These are phyloP conservation scores for Rhodosporidiobolus odoratus DNA, from an alignment of 768 basidiomycete species.

Conservation along the genomic window DNA sequence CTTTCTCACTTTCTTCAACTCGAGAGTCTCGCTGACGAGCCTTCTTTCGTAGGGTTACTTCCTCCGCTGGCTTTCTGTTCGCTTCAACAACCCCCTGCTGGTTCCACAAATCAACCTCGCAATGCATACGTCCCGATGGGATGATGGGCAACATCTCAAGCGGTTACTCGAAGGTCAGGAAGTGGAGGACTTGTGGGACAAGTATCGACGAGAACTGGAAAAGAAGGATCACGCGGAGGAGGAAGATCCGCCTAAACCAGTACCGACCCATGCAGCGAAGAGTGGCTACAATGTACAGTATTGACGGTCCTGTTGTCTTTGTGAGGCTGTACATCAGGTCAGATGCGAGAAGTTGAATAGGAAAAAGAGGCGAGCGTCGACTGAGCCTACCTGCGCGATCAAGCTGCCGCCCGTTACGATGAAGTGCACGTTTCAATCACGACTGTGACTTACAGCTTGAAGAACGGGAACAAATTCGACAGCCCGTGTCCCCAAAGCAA, in stretches of 20 bases:
- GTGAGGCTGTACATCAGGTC: too few relatives aligned
- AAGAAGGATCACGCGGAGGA: not conserved
- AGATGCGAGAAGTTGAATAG: too few relatives aligned
- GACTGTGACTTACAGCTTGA: too few relatives aligned
- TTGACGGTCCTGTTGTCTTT: too few relatives aligned
- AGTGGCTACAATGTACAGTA: too few relatives aligned
- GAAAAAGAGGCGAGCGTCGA: too few relatives aligned
- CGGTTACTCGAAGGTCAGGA: constrained; percentile 53
- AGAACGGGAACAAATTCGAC: too few relatives aligned
- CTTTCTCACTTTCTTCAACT: not conserved
- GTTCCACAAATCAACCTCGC: constrained; percentile 58
- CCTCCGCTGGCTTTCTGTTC: constrained; percentile 57
- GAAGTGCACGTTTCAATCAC: too few relatives aligned
- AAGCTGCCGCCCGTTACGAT: too few relatives aligned
- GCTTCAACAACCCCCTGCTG: constrained; percentile 52
- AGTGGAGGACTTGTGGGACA: constrained; percentile 58
- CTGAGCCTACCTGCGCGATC: too few relatives aligned
- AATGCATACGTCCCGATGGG: constrained; percentile 52
- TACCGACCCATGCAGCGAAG: constrained; percentile 27
- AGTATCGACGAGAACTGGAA: constrained; percentile 47
- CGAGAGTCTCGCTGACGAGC: too few relatives aligned
- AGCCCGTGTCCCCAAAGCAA: too few relatives aligned
- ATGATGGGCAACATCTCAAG: constrained; percentile 56
- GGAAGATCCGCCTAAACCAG: not conserved
- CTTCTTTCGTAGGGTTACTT: constrained; percentile 54